Evolutionary conservation across 768 basidiomycete genomes (phyloP).

Genomic region (Pleurotus cornucopiae): DNA sequence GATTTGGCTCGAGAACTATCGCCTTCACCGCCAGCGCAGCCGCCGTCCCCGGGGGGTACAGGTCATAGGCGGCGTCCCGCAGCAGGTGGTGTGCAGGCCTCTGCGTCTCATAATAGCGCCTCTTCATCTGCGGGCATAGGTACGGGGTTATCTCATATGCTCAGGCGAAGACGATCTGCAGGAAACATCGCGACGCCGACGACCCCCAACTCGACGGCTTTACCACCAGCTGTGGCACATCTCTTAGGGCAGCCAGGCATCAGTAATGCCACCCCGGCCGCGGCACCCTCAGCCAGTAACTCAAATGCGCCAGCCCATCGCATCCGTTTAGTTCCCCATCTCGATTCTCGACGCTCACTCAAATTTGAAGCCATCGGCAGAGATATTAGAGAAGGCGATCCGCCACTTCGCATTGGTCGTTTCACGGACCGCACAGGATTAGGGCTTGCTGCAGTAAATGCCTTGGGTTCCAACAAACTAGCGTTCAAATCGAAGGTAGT

Average conservation of each 20-base stretch:
- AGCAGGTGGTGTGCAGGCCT: conserved; percentile 29
- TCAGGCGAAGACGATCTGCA: conserved; percentile 63
- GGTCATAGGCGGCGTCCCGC: conserved; percentile 35
- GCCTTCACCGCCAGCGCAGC: conserved; percentile 39
- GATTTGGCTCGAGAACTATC: conserved; percentile 29
- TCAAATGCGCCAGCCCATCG: conserved; percentile 41
- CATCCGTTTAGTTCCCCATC: conserved; percentile 92
- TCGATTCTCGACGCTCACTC: conserved; percentile 85
- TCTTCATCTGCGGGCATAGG: conserved; percentile 19
- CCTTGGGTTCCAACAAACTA: conserved; percentile 75
- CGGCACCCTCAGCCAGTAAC: conserved; percentile 20
- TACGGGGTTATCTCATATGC: conserved; percentile 56
- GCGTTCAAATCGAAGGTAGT: conserved; percentile 97
- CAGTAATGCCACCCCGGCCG: conserved; percentile 9
- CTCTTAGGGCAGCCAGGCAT: not conserved
- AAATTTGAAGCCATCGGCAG: conserved; percentile 91
- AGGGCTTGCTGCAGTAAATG: conserved; percentile 60
- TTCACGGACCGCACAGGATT: conserved; percentile 86
- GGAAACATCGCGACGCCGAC: conserved; percentile 39
- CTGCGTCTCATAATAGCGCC: conserved; percentile 26
- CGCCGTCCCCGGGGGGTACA: conserved; percentile 19
- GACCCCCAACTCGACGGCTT: conserved; percentile 10
- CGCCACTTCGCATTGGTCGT: conserved; percentile 81
- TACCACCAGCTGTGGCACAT: conserved; percentile 5
- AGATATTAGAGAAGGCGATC: conserved; percentile 69